Base-by-base conservation (phyloP, 1,139 yeast species). In the Taphrina wiesneri region DNA sequence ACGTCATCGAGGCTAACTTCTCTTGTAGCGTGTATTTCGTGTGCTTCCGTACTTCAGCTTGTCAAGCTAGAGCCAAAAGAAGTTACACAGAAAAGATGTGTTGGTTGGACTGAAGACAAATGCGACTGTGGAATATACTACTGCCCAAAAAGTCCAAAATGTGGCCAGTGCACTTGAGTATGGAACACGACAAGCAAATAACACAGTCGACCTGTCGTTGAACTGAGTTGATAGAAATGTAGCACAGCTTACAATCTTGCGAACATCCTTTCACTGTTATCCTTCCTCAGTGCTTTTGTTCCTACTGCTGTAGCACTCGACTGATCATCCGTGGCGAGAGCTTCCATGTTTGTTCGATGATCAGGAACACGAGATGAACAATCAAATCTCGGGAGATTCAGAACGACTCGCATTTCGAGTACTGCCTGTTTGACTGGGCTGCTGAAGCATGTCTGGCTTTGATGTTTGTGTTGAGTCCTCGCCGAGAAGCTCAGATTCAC, bases 41-140 rank as follows among this genome's bases (percentile, higher is more conserved):
- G 49, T 21, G 26, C 7, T 15, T 13, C 13, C 43, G 43, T 15
- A 7, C 19, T 39, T 39, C 17, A 7, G 6, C 19, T n/a, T 11
- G 17, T 39, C 19, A 19, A 2, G 19, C 5, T 15, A n/a, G 43
- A 45, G 28, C 49, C 49, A 1, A 9, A 28, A 45, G 13, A 11
- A 45, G 28, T n/a, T 3, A 45, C 28, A 21, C 28, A 17, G 25
- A 2, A 26, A 0, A 19, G 28, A 19, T 45, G 49, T 5, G 49
- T 6, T n/a, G 3, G 26, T 3, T 45, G 28, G 28, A 9, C 6
- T 9, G 28, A 45, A 2, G 17, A 28, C n/a, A 13, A 11, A 11
- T 45, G 49, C 49, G 49, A 45, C 49, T 45, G 49, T 23, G 28
- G 28, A 21, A 45, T 21, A 21, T 45, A 28, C 28, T 45, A 45